These are phyloP conservation scores for Hansenula lynferdii DNA, from an alignment of 1,139 yeast species.

Conservation along the genomic window DNA sequence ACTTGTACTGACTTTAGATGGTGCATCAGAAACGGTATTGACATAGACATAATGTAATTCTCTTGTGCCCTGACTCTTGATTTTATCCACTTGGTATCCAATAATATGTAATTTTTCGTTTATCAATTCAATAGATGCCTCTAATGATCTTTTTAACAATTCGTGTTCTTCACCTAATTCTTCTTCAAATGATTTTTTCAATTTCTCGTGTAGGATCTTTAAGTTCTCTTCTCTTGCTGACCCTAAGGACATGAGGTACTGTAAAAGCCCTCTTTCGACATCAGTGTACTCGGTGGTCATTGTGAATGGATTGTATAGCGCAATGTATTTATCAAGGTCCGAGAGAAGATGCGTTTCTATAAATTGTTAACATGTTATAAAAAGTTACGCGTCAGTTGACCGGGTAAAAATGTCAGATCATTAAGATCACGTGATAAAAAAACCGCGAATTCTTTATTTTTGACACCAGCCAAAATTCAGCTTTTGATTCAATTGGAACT, in stretches of 20 bases:
- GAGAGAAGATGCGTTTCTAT: too few relatives aligned
- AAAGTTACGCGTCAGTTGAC: too few relatives aligned
- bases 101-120: slow-evolving; percentile 35
- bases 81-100: slow-evolving; percentile 36
- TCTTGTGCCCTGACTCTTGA: slow-evolving; percentile 8
- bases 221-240: slow-evolving; percentile 20
- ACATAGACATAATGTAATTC: slow-evolving; percentile 27
- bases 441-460: not conserved
- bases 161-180: slow-evolving; percentile 1
- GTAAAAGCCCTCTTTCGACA: slow-evolving; percentile 39
- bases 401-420: not conserved
- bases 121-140: slow-evolving; percentile 30
- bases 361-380: too few relatives aligned
- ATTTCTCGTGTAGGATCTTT: slow-evolving; percentile 7
- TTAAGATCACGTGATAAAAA: not conserved
- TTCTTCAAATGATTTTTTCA: slow-evolving; percentile 8
- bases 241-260: slow-evolving; percentile 37
- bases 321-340: too few relatives aligned
- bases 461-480: not conserved
- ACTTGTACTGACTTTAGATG: slow-evolving; percentile 37
- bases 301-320: too few relatives aligned
- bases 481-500: too few relatives aligned
- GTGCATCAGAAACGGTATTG: slow-evolving; percentile 37
- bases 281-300: slow-evolving; percentile 21
- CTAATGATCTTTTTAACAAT: slow-evolving; percentile 8